Conservation (phyloP, 1,139 yeast species). For the Hyphopichia burtonii region DNA sequence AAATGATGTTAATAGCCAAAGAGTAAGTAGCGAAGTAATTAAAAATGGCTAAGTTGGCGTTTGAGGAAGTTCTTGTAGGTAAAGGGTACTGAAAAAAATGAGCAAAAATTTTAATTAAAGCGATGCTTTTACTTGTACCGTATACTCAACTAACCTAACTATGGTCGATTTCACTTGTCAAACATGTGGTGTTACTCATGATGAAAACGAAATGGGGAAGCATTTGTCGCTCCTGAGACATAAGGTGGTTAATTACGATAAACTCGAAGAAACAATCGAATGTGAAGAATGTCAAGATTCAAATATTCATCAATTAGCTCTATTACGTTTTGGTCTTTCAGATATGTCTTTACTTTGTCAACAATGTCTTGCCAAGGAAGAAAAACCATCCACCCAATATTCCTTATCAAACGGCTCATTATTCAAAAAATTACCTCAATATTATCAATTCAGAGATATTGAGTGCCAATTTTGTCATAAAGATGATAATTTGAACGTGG, state of each 20-base stretch:
- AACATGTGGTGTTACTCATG: conserved; percentile 25
- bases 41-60: too few relatives aligned
- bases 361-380: conserved; percentile 45
- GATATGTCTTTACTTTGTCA: conserved; percentile 55
- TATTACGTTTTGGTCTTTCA: conserved; percentile 54
- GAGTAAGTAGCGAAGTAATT: too few relatives aligned
- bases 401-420: conserved; percentile 56
- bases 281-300: conserved; percentile 59
- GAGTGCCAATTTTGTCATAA: conserved; percentile 45
- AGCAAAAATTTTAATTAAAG: not conserved
- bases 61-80: too few relatives aligned
- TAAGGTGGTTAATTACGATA: conserved; percentile 38
- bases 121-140: not conserved
- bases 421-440: conserved; percentile 46
- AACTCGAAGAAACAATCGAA: conserved; percentile 40
- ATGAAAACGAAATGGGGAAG: conserved; percentile 25
- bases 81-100: not conserved
- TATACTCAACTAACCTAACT: not conserved
- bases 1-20: too few relatives aligned
- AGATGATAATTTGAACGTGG: conserved; percentile 42
- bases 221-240: conserved; percentile 58
- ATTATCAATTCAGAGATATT: conserved; percentile 50
- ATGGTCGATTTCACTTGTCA: conserved; percentile 21
- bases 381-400: conserved; percentile 50
- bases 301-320: conserved; percentile 53